Percentiles rank a stretch among this genome's conserved stretches.
Evolutionary conservation across 441 rosid genomes (phyloP).

Genomic region (Erodium trifolium): DNA sequence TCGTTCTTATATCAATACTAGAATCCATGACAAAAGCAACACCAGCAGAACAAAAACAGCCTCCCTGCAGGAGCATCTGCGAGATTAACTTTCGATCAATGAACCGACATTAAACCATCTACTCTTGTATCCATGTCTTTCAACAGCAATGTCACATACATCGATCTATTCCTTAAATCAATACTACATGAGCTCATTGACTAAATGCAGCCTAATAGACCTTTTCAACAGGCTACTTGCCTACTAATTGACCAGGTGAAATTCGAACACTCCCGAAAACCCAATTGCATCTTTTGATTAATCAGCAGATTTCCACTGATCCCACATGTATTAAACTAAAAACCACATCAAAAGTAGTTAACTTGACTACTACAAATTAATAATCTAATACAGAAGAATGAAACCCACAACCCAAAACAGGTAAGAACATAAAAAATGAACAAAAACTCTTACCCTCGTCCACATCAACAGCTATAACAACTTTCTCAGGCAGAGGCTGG

Average conservation of each 20-base stretch:
- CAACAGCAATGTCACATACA: too few relatives aligned
- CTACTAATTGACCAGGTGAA: neutral
- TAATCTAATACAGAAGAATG: neutral
- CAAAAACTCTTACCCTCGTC: constrained; percentile 58
- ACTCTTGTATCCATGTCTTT: neutral
- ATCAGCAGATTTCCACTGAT: neutral
- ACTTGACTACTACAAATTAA: neutral
- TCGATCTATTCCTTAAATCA: neutral
- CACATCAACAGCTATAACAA: constrained; percentile 83
- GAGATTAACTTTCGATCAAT: neutral
- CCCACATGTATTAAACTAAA: neutral
- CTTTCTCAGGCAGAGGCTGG: constrained; percentile 31
- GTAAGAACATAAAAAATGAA: neutral
- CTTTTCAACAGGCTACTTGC: neutral
- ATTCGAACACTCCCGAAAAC: neutral
- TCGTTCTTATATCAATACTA: too few relatives aligned
- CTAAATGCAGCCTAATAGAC: neutral
- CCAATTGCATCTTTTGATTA: neutral
- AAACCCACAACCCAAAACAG: too few relatives aligned
- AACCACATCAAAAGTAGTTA: neutral
- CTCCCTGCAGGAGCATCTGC: neutral
- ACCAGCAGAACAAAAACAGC: neutral
- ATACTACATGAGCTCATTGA: neutral
- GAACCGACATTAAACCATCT: neutral
- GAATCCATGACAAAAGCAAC: too few relatives aligned